Evolutionary conservation across 2,329 filamentous ascomycete species (phyloP), one percentile per base, ranked within the genome.

Genomic region (Ophiostoma sp.): DNA sequence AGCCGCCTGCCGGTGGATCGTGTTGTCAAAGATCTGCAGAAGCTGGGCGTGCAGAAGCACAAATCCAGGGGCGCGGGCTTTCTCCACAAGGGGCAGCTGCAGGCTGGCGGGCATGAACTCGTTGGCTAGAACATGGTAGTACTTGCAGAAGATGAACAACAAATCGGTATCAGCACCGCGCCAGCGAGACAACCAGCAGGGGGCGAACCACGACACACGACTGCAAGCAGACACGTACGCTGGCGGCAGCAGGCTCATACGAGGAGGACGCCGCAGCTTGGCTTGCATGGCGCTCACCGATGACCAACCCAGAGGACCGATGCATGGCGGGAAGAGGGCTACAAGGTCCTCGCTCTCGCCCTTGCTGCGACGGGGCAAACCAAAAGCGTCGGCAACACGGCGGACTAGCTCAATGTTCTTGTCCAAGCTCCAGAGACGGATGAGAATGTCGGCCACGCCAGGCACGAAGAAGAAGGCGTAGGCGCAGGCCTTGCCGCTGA

Each of bases 381-480:
- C 88, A 75, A 93, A 89, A 78, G 92, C 91, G 69, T 90, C 87
- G 9, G 93, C 86, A 1, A 93, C 87, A 31, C 93, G 90, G 75
- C 92, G 89, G 78, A 97, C 86, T 57, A 90, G 84, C 73, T 91
- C 90, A 3, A 91, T 84, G 2, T 90, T 89, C 25, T 72, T 75
- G 64, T 78, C 76, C 31, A 93, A 85, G 50, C 89, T 89, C 94
- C 95, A 97, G 5, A 97, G 84, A 19, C 94, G 89, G 33, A 95
- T 89, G 68, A 97, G 85, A 69, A 97, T 89, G 78, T 97, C 94
- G 8, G 93, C 92, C 72, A 97, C 89, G 4, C 93, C 93, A 0
- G 94, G 93, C 36, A 93, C 95, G 78, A 97, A 98, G 83, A 95
- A 96, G 82, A 97, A 97, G 39, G 93, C 94, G 81, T 97, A 97